Base-by-base conservation (phyloP, 2,329 filamentous ascomycete genomes). In the Colletotrichum somersetense region DNA sequence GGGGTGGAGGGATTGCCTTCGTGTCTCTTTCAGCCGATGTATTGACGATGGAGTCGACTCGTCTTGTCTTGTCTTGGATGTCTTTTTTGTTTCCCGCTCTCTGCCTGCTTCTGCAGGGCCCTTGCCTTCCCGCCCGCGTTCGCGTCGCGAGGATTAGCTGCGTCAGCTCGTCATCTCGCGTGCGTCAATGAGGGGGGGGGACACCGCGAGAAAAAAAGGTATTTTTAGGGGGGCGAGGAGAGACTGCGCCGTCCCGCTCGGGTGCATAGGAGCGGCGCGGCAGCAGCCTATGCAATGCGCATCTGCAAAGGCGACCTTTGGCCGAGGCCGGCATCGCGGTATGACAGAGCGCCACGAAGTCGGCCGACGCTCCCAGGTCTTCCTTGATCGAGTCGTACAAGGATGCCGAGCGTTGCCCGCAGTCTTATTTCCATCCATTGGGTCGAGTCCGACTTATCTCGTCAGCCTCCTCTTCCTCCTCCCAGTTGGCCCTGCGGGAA, bases 301-400 rank as follows among this genome's bases (percentile, higher is more conserved):
- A 14, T 55, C 62, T 61, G 65, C 68, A 68, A 53, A 44, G 33
- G 42, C 55, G 23, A 40, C 40, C 30, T 59, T 73, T 35, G 71
- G 57, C 71, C 71, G 71, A 73, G 46, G 67, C 62, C 71, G 71
- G 62, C 71, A 73, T 71, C 42, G 67, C 58, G 48, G 66, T 57
- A 61, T 30, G 58, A 71, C 71, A 23, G 16, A 23, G 42, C 30
- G 58, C 69, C 53, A 63, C 52, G 8, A 53, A 14, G n/a, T 42
- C 33, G 46, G 53, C 38, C 42, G 23, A 61, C 50, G 42, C 40
- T 18, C 23, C 33, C 42, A 16, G 52, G 23, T n/a, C 55, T 46
- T 46, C 57, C 56, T 33, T 46, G 46, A 50, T 56, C 50, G 53
- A 30, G 38, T 46, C 23, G 20, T 40, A 26, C 23, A 20, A 38